Conservation (phyloP, 1,284 basidiomycete species). For the Exobasidium cylindrosporum region DNA sequence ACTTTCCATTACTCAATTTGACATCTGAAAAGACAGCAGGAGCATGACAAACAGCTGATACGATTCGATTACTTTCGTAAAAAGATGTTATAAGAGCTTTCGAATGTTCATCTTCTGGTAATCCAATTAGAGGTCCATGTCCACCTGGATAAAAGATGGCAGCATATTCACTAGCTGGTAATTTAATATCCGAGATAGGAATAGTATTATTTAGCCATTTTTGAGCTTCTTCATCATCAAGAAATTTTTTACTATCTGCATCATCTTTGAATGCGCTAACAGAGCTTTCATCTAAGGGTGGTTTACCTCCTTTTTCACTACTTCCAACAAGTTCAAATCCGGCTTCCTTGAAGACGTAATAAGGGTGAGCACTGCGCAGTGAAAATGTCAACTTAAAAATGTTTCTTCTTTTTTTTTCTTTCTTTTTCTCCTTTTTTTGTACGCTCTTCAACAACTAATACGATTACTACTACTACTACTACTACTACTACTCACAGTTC, state of each 20-base stretch:
- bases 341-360: conserved; percentile 64
- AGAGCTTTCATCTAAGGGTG: conserved; percentile 68
- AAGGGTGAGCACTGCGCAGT: conserved; percentile 80
- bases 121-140: conserved; percentile 51
- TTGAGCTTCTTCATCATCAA: conserved; percentile 62
- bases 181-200: conserved; percentile 65
- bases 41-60: conserved; percentile 43
- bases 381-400: too few species aligned
- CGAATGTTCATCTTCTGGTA: conserved; percentile 33
- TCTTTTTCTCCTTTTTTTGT: too few species aligned
- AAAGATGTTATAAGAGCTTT: conserved; percentile 35
- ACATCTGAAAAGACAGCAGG: conserved; percentile 41
- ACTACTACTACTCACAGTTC: background rate
- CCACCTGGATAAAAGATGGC: conserved; percentile 76
- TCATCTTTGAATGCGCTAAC: conserved; percentile 64
- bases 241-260: conserved; percentile 64
- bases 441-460: too few species aligned
- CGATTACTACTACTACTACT: too few species aligned
- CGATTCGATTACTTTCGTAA: conserved; percentile 39
- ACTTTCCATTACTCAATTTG: conserved; percentile 39
- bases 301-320: conserved; percentile 68
- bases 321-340: conserved; percentile 69
- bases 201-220: conserved; percentile 65
- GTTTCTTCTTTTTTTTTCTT: too few species aligned
- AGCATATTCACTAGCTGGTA: conserved; percentile 62